Conservation (phyloP, 2,329 filamentous ascomycete species). For the Sclerotinia minor region DNA sequence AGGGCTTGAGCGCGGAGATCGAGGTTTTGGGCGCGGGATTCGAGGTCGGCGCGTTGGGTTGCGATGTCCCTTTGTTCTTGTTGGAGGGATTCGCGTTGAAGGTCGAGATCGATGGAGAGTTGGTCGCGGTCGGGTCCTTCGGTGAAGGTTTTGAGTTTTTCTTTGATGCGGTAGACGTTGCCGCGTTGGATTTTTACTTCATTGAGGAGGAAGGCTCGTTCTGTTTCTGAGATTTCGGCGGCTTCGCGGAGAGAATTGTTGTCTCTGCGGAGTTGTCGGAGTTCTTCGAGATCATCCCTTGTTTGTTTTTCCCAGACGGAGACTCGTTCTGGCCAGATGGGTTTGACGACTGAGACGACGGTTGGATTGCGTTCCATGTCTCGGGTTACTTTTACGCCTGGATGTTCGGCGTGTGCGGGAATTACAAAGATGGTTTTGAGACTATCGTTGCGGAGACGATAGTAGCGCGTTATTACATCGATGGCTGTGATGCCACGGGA, state of each 20-base stretch:
- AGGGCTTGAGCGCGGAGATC: neutral
- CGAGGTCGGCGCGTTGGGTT: neutral
- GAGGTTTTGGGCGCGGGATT: neutral
- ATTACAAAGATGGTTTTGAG: conserved; percentile 54
- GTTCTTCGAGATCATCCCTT: conserved; percentile 30
- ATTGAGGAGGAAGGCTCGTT: conserved; percentile 13
- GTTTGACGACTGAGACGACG: conserved; percentile 39
- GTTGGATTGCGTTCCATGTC: conserved; percentile 50
- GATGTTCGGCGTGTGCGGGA: conserved; percentile 52
- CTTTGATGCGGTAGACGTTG: neutral
- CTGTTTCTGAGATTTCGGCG: conserved; percentile 10
- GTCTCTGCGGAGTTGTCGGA: conserved; percentile 23
- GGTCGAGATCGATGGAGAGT: neutral
- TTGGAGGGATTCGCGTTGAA: accelerated
- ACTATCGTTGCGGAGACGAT: conserved; percentile 48
- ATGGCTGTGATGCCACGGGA: conserved; percentile 49
- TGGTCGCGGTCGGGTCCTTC: neutral
- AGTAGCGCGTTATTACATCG: conserved; percentile 54
- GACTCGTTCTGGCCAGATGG: conserved; percentile 37
- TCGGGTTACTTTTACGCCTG: conserved; percentile 48
- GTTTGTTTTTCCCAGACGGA: conserved; percentile 37
- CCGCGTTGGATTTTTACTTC: conserved; percentile 7
- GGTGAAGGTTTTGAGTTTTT: neutral
- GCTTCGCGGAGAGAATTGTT: neutral
- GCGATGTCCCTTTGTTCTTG: neutral